phyloP scores from a whole-genome alignment of 768 basidiomycete genomes.

The Mrakia blollopis region DNA sequence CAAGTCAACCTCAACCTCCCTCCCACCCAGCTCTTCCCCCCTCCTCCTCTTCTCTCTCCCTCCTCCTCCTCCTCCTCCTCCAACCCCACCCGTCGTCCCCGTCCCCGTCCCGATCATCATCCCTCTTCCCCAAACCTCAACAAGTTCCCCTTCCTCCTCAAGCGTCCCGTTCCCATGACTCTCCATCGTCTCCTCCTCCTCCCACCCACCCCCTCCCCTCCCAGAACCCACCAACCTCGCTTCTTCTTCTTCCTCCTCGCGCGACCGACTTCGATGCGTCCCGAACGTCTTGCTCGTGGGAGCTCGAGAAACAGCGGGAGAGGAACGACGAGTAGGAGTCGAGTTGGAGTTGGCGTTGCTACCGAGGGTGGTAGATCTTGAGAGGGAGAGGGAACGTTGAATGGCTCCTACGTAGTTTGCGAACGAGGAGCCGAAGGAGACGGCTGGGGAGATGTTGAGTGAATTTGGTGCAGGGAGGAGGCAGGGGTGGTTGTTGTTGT shows the following conservation, averaged over 20 bases:
- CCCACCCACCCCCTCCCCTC: background rate
- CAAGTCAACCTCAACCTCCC: too few relatives aligned
- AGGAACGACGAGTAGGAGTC: background rate
- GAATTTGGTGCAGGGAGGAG: background rate
- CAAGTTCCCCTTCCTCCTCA: background rate
- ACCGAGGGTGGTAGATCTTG: background rate
- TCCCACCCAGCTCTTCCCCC: background rate
- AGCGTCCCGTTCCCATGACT: background rate
- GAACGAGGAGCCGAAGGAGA: background rate
- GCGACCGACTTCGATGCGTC: background rate
- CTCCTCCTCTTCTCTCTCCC: background rate
- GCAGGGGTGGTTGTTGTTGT: too few relatives aligned
- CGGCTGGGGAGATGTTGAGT: background rate
- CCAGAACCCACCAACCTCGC: background rate
- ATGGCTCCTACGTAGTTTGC: background rate
- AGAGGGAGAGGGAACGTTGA: background rate
- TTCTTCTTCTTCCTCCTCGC: background rate
- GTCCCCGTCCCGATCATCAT: too few relatives aligned
- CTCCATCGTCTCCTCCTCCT: background rate
- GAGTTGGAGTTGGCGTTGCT: background rate
- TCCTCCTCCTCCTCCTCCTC: background rate
- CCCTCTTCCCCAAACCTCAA: background rate
- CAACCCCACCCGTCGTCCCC: background rate
- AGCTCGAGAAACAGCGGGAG: background rate
- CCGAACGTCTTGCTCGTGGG: background rate